Conservation (phyloP, 345 rosid species). For the Physaria fendleri region DNA sequence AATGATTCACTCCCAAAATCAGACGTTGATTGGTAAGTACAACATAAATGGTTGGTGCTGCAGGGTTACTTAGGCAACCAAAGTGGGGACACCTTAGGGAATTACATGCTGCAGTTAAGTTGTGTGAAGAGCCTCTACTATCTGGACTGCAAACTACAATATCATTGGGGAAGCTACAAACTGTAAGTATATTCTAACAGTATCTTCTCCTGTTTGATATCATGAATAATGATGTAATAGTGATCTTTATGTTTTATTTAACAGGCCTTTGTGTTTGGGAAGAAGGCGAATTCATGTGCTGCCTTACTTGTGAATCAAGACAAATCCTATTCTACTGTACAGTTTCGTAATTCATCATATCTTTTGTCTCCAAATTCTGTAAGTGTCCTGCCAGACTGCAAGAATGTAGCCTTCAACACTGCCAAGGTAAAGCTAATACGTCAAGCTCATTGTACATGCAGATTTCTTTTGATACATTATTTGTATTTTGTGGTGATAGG, state of each 20-base stretch:
- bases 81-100: conserved; percentile 82
- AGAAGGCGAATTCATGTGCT: conserved; percentile 41
- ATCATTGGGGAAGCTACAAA: conserved; percentile 45
- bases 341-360: conserved; percentile 43
- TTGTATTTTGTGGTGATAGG: conserved; percentile 32
- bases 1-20: neutral
- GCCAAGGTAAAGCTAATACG: conserved; percentile 46
- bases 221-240: neutral
- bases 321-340: conserved; percentile 23
- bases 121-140: conserved; percentile 48
- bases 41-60: neutral
- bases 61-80: conserved; percentile 66
- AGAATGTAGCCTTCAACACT: conserved; percentile 57
- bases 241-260: conserved; percentile 3
- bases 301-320: conserved; percentile 63
- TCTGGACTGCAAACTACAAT: conserved; percentile 33
- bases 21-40: conserved; percentile 4
- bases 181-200: conserved; percentile 37
- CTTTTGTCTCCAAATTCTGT: conserved; percentile 57
- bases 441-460: neutral
- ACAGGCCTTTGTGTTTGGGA: conserved; percentile 59
- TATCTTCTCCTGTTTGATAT: neutral
- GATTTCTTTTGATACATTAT: conserved; percentile 12
- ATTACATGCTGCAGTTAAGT: conserved; percentile 56
- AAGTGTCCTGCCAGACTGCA: conserved; percentile 74